Base-by-base conservation (phyloP, 345 rosid species). In the Kernera saxatilis region DNA sequence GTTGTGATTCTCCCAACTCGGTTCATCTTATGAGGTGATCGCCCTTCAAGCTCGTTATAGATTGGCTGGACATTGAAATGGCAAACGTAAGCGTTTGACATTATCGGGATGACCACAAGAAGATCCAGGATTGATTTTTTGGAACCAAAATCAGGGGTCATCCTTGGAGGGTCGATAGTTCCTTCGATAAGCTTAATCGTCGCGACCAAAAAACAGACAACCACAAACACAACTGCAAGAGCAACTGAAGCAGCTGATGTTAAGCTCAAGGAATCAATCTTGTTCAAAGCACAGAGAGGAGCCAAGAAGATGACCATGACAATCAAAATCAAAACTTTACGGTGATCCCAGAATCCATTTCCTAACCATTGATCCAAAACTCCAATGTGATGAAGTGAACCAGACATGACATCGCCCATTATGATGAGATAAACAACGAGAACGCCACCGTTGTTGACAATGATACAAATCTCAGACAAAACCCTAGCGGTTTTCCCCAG, bases 361-460 rank as follows among this genome's bases (percentile, higher is more conserved):
- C 99, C 99, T 41, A 91, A 72, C 96, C 93, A 89, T 53, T 94
- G 99, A 81, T 89, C 96, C 8, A 94, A 84, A 79, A 94, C 93
- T 13, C 98, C 98, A n/a, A 82, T 39, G 71, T 94, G 99, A 72
- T 81, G 92, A 15, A 75, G 78, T 0, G 96, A 90, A 35, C 99
- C 98, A 0, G 99, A 91, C 89, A 94, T 84, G 30, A 94, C 99
- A 72, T 94, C 99, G 0, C 98, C 99, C 72, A 94, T 83, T 5
- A 94, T 94, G 30, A 94, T 94, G 67, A 94, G 79, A 70, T 94
- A 94, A 54, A 89, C 99, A 52, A 94, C 88, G 84, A 94, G 73
- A 53, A 91, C 90, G 65, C 99, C 99, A 5, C 83, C 98, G 82
- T 91, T 94, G 81, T 91, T 94, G 70, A 91, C 81, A 30, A 94